These are phyloP conservation scores for Tagetes patula DNA, from an alignment of 129 eudicot genomes.

Conservation along the genomic window DNA sequence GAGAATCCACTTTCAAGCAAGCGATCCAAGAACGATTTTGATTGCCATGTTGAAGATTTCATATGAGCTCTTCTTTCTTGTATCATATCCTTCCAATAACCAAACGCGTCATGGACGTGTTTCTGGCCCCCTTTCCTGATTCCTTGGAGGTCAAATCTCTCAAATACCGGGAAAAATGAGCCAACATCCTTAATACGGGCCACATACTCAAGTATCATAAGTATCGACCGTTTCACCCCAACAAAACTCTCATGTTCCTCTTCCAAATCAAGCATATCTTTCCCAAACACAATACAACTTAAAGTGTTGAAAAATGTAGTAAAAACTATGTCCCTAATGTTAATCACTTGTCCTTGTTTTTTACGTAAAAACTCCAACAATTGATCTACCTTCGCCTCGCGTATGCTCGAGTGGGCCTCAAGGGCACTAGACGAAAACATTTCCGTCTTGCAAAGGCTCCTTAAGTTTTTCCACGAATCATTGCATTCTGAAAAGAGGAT, in stretches of 20 bases:
- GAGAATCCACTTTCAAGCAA: conserved; percentile 28
- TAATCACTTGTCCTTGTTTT: conserved; percentile 21
- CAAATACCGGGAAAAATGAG: conserved; percentile 24
- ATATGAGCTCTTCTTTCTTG: conserved; percentile 9
- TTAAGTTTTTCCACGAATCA: conserved; percentile 27
- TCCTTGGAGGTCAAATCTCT: conserved; percentile 24
- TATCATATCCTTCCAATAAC: conserved; percentile 25
- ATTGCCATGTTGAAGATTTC: conserved; percentile 5
- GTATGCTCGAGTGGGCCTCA: conserved; percentile 19
- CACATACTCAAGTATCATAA: conserved; percentile 10
- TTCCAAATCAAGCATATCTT: conserved; percentile 22
- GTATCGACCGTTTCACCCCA: conserved; percentile 19
- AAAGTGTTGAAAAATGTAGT: conserved; percentile 18
- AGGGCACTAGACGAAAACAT: conserved; percentile 33
- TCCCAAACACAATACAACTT: conserved; percentile 17
- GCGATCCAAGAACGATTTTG: conserved; percentile 26
- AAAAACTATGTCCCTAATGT: conserved; percentile 13
- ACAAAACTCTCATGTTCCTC: conserved; percentile 11
- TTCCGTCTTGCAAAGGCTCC: conserved; percentile 20
- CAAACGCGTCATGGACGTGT: neutral
- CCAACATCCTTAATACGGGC: conserved; percentile 24
- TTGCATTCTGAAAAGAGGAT: conserved; percentile 26
- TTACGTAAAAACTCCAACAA: conserved; percentile 25
- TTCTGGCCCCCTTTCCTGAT: conserved; percentile 16
- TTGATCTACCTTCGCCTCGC: conserved; percentile 23